Percentiles rank a stretch among this genome's conserved stretches.
Evolutionary conservation across 495 filamentous ascomycete genomes (phyloP).

Genomic region (Aspergillus kassunensis): DNA sequence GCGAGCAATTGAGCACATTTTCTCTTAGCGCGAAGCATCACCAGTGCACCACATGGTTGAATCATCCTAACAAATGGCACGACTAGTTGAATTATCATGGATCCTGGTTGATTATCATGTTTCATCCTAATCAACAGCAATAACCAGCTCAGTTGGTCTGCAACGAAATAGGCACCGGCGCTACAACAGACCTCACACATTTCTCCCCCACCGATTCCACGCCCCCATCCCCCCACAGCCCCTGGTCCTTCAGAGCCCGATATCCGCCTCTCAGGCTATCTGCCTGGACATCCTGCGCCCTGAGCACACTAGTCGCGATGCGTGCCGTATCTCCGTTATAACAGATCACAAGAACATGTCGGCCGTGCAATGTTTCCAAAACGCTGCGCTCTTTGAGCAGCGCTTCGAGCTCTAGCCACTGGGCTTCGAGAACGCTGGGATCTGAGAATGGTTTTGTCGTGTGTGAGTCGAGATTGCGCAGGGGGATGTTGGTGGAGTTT

Average conservation of each 20-base stretch:
- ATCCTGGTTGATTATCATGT: neutral
- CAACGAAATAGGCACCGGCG: slow-evolving; percentile 4
- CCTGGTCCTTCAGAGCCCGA: slow-evolving; percentile 28
- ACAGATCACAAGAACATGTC: slow-evolving; percentile 46
- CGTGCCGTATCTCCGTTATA: slow-evolving; percentile 52
- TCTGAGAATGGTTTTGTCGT: slow-evolving; percentile 44
- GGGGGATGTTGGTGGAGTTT: slow-evolving; percentile 41
- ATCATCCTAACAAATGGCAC: too few species aligned
- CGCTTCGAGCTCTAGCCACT: slow-evolving; percentile 44
- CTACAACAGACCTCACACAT: neutral
- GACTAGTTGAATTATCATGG: neutral
- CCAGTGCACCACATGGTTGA: too few species aligned
- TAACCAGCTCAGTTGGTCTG: neutral
- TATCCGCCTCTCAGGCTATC: slow-evolving; percentile 47
- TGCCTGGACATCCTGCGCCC: slow-evolving; percentile 47
- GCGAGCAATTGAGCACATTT: slow-evolving; percentile 34
- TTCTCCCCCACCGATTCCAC: slow-evolving; percentile 3
- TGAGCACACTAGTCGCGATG: slow-evolving; percentile 49
- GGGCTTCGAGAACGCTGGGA: slow-evolving; percentile 36
- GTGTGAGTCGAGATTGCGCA: slow-evolving; percentile 28
- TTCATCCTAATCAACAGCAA: too few species aligned
- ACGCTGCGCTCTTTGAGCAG: slow-evolving; percentile 28
- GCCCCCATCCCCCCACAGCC: slow-evolving; percentile 22
- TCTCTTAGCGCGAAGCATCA: slow-evolving; percentile 8
- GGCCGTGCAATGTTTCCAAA: slow-evolving; percentile 23